Base-by-base conservation (phyloP, 345 rosid genomes). In the Hibiscus mutabilis region DNA sequence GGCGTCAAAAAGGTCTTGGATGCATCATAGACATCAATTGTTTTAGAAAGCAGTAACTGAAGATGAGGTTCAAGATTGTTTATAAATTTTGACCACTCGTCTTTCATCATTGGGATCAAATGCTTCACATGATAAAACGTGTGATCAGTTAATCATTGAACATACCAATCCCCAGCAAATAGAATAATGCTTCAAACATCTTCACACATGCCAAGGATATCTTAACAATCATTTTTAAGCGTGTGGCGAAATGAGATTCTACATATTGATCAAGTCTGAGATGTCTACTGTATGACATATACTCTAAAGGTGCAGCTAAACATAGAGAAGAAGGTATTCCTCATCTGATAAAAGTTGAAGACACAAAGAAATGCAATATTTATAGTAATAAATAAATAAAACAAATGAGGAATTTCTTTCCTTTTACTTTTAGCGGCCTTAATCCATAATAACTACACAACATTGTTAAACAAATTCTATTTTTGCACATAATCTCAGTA, bases 91-190 rank as follows among this genome's bases (percentile, higher is more conserved):
- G 79, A 66, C 70, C 46, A 76, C 2, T 80, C 62, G 15, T 85
- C 86, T 78, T 78, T 81, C 71, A 77, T 71, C 75, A 68, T 64
- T 62, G 84, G 83, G 46, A 82, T 75, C 83, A 78, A 85, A 73
- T 77, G 66, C 86, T 85, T 74, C 40, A 70, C 22, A 47, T 27
- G 8, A 58, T 63, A 64, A 59, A 22, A 44, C 69, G 64, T 64
- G 42, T n/a, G 37, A 66, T 75, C 33, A 61, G 71, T 53, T 40
- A 14, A 35, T 33, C 16, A 69, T 55, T 35, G 11, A 19, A 56
- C 52, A 56, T 18, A 55, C 3, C 18, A 69, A 18, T 56, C 33
- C 60, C 56, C 27, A 18, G 60, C 21, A 52, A 52, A 27, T 16
- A 61, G 13, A 68, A 68, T 6, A 31, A 68, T 51, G 71, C 60